Conservation (phyloP, 169 alveolate genomes). For the Plasmodium inui region DNA sequence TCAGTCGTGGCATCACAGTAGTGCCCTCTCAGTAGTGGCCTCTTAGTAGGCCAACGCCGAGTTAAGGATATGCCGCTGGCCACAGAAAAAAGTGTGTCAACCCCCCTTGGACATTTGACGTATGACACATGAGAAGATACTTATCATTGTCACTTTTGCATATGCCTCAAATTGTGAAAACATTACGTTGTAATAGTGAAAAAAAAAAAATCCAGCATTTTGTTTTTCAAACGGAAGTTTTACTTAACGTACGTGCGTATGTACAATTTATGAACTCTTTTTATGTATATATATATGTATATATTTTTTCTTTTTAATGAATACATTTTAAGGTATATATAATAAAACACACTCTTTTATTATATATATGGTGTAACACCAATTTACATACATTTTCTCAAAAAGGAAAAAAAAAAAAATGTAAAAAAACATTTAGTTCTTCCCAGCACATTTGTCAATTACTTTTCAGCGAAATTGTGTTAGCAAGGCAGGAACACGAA, state of each 20-base stretch:
- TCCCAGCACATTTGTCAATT: neutral
- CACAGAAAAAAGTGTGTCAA: neutral
- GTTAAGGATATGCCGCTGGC: neutral
- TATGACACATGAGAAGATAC: neutral
- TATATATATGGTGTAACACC: neutral
- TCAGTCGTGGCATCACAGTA: too few species aligned
- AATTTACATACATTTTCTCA: neutral
- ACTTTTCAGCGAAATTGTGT: neutral
- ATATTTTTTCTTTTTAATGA: neutral
- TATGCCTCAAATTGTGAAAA: neutral
- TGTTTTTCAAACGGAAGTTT: neutral
- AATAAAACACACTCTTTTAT: neutral
- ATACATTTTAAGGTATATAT: neutral
- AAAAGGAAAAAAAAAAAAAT: constrained; percentile 1
- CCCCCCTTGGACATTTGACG: neutral
- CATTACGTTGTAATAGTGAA: constrained; percentile 1
- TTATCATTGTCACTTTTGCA: neutral
- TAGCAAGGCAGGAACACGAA: neutral
- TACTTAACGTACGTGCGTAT: neutral
- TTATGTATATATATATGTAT: neutral
- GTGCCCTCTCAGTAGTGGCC: neutral
- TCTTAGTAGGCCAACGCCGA: neutral
- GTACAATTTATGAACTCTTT: neutral
- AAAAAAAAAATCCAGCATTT: constrained; percentile 4
- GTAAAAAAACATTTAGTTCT: neutral